Evolutionary conservation across 805 yeast genomes (phyloP).

Genomic region (Scheffersomyces spartinae): DNA sequence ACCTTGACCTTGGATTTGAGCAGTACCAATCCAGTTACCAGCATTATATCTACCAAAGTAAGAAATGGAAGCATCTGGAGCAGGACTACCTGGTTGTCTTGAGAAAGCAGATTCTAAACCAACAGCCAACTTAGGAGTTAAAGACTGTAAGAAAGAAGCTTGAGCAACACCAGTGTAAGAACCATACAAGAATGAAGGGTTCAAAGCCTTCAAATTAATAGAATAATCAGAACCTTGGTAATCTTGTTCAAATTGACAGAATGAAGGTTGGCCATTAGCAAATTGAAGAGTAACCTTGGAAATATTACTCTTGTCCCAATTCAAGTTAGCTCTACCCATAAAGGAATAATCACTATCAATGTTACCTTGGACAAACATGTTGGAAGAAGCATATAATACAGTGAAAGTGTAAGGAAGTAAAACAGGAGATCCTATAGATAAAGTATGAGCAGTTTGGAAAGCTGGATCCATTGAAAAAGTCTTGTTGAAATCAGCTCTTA

Average conservation of each 20-base stretch:
- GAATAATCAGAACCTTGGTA: conserved; percentile 83
- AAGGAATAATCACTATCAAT: conserved; percentile 78
- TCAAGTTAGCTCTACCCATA: conserved; percentile 83
- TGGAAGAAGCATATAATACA: conserved; percentile 81
- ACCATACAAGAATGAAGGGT: conserved; percentile 71
- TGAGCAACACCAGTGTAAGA: conserved; percentile 85
- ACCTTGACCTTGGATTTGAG: conserved; percentile 90
- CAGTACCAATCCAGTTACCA: conserved; percentile 87
- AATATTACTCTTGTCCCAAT: conserved; percentile 71
- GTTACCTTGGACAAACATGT: conserved; percentile 80
- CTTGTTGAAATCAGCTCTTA: conserved; percentile 93
- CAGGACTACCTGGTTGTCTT: conserved; percentile 53
- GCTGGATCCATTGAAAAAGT: conserved; percentile 85
- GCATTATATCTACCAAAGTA: conserved; percentile 84
- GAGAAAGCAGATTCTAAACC: conserved; percentile 93
- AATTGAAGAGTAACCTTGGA: conserved; percentile 83
- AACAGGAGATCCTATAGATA: conserved; percentile 74
- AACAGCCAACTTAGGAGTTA: conserved; percentile 71
- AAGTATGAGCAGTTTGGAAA: conserved; percentile 93
- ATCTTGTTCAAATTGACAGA: conserved; percentile 95
- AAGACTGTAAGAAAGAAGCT: conserved; percentile 81
- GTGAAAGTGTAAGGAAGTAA: conserved; percentile 87
- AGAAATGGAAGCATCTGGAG: conserved; percentile 82
- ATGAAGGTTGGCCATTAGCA: conserved; percentile 79
- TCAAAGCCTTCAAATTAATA: conserved; percentile 78